A percentile compares a stretch with the other conserved stretches of the same genome.
Evolutionary conservation across 192 early-diverging fungal species (phyloP).

Genomic region (Podila minutissima): DNA sequence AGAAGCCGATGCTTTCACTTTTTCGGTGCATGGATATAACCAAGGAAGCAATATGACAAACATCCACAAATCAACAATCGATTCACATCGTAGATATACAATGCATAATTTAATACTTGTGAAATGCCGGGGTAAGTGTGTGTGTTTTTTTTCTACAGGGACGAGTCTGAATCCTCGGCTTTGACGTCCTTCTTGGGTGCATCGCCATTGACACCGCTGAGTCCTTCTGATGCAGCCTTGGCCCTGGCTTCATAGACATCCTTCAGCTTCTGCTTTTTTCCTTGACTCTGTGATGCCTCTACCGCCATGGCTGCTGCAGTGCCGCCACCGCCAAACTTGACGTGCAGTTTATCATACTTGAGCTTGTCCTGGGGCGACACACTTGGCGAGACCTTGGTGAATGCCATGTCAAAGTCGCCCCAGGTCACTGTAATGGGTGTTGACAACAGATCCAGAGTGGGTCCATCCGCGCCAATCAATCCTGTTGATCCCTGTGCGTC

Average conservation of each 20-base stretch:
- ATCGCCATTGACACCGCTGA: background rate
- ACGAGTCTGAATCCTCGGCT: conserved; percentile 31
- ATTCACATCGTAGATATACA: too few relatives aligned
- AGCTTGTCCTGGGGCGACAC: conserved; percentile 70
- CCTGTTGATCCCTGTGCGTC: background rate
- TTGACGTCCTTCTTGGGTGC: background rate
- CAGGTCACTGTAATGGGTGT: conserved; percentile 61
- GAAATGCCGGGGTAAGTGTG: too few relatives aligned
- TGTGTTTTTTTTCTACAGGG: conserved; percentile 11
- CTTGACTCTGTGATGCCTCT: conserved; percentile 12
- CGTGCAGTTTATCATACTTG: conserved; percentile 55
- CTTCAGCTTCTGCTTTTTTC: conserved; percentile 33
- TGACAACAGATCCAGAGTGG: conserved; percentile 27
- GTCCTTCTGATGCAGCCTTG: background rate
- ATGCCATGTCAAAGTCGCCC: conserved; percentile 83
- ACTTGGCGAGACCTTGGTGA: conserved; percentile 81
- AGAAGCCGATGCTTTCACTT: too few relatives aligned
- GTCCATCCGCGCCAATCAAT: conserved; percentile 17
- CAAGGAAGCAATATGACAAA: too few relatives aligned
- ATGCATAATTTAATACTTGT: too few relatives aligned
- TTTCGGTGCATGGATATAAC: too few relatives aligned
- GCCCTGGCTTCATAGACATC: conserved; percentile 7
- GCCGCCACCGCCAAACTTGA: conserved; percentile 55
- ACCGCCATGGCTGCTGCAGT: background rate
- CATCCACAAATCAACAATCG: too few relatives aligned